phyloP scores from a whole-genome alignment of 1,284 basidiomycete species.

The Boletus albobrunnescens region DNA sequence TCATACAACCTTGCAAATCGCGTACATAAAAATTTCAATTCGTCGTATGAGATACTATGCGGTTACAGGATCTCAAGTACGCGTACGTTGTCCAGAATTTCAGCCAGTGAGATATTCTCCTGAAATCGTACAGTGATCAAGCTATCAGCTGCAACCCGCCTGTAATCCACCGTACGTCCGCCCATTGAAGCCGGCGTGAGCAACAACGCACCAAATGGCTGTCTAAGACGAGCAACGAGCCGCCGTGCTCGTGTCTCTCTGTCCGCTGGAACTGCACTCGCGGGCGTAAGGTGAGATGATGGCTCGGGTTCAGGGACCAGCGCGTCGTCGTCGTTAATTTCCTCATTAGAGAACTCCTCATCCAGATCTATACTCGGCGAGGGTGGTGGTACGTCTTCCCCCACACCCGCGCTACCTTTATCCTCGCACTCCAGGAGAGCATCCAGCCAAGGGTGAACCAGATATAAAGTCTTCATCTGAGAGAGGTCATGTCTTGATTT shows the following conservation, averaged over 20 bases:
- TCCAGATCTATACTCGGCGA: neutral
- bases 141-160: neutral
- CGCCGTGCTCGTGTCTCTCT: neutral
- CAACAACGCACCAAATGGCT: neutral
- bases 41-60: too few species aligned
- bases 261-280: neutral
- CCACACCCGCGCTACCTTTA: too few species aligned
- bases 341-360: neutral
- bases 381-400: neutral
- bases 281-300: too few species aligned
- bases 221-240: neutral
- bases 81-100: neutral
- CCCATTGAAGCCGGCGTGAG: too few species aligned
- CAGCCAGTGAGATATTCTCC: neutral
- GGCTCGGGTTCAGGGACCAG: neutral
- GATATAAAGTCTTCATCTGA: neutral
- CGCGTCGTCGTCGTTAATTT: neutral
- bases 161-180: neutral
- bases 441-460: slow-evolving; percentile 5
- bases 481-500: neutral
- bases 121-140: neutral
- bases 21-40: too few species aligned
- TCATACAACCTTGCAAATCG: too few species aligned
- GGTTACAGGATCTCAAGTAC: too few species aligned
- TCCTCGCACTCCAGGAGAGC: too few species aligned